Base-by-base conservation (phyloP, 495 filamentous ascomycete genomes). In the Chlorociboria aeruginascens region DNA sequence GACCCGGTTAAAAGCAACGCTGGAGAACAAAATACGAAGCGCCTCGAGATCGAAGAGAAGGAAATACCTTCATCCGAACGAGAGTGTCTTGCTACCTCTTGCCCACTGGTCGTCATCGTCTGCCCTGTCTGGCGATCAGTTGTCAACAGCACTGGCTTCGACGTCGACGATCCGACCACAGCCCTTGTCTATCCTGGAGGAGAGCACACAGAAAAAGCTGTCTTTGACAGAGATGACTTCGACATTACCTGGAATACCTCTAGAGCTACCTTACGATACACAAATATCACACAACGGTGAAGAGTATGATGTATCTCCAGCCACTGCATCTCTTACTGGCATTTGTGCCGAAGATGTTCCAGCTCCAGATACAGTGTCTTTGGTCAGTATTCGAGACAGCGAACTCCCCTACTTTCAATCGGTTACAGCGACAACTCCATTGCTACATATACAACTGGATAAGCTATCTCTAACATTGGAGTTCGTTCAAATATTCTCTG, bases 181-280 rank as follows among this genome's bases (percentile, higher is more conserved):
- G 20, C 37, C 53, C 13, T 37, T 8, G 16, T 6, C 31, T 39
- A 41, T 43, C 39, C 32, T 32, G 28, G 20, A 41, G 25, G 33
- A 41, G 30, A 41, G 32, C 13, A 8, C 14, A 7, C 20, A 25
- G 4, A 25, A 25, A 2, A 31, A 10, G 40, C 7, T 32, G 17
- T 47, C 52, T 3, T 43, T 28, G 34, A 55, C 14, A 17, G 34
- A 9, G 14, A 13, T 48, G 49, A 48, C 53, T 51, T 42, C 48
- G 30, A 55, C 53, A 40, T 49, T 49, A 16, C 49, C 49, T 2
- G 45, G 14, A 48, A 46, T 48, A 33, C 53, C 53, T 43, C 40
- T 39, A 29, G 20, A 55, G n/a, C 13, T 32, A 31, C 7, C 8
- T 39, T 36, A 47, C 37, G 10, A 8, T 35, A 28, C 41, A 7